These are phyloP conservation scores for Meyerozyma smithsonii DNA, from an alignment of 1,139 yeast genomes.

Conservation along the genomic window DNA sequence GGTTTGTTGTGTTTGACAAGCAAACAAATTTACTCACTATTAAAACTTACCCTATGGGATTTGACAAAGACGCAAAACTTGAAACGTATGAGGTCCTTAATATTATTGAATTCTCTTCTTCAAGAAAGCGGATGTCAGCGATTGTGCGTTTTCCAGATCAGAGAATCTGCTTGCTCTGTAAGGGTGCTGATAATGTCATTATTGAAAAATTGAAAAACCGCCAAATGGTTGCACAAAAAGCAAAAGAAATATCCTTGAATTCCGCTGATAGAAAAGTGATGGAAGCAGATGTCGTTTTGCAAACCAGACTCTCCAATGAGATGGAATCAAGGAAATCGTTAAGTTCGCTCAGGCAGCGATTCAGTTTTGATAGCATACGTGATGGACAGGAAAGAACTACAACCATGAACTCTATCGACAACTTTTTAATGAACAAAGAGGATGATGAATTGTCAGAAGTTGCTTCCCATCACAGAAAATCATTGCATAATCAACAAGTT, in stretches of 20 bases:
- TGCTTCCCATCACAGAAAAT: conserved; percentile 54
- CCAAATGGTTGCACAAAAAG: conserved; percentile 57
- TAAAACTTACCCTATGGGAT: conserved; percentile 80
- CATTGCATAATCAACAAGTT: conserved; percentile 59
- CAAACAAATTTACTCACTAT: conserved; percentile 55
- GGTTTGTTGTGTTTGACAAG: conserved; percentile 73
- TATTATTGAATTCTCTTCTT: conserved; percentile 78
- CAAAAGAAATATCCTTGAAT: conserved; percentile 56
- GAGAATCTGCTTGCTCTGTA: conserved; percentile 75
- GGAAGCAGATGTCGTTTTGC: conserved; percentile 77
- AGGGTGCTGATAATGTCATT: conserved; percentile 95
- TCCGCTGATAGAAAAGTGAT: conserved; percentile 63
- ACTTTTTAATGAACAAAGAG: conserved; percentile 46
- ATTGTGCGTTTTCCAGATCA: conserved; percentile 75
- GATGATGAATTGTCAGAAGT: conserved; percentile 59
- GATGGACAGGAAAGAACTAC: conserved; percentile 19
- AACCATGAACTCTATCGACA: conserved; percentile 49
- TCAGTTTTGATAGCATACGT: conserved; percentile 18
- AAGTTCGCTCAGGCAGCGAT: conserved; percentile 29
- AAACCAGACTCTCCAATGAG: conserved; percentile 38
- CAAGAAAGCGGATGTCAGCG: conserved; percentile 93
- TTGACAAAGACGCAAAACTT: conserved; percentile 54
- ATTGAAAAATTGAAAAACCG: conserved; percentile 63
- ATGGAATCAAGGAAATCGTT: conserved; percentile 23
- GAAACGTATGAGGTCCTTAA: conserved; percentile 76